Base-by-base conservation (phyloP, 1,139 yeast species). In the Yamadazyma atmosphaerica region DNA sequence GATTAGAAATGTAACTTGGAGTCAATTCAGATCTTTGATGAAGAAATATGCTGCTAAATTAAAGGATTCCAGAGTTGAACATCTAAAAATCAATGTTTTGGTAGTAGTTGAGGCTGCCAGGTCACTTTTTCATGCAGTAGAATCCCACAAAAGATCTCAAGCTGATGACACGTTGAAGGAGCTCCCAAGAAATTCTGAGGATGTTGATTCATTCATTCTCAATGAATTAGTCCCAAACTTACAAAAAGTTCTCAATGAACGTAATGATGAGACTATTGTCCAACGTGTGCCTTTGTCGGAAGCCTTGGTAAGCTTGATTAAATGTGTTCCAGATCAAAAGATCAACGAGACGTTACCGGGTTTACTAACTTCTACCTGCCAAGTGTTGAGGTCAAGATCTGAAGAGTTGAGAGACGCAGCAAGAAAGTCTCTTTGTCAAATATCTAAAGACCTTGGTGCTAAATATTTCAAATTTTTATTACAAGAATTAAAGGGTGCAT, bases 391-490 rank as follows among this genome's bases (percentile, higher is more conserved):
- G 49, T 82, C 95, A 21, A 79, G 89, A 55, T 80, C 92, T 2
- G 96, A 88, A 59, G 96, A 86, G 43, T 69, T 90, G 38, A 81
- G 99, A 65, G 97, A 92, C 55, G 81, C 88, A 9, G 82, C 88
- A 9, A 78, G 99, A 55, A 83, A 81, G 45, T 81, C 86, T 16
- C 67, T 92, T 38, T 81, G 89, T 19, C 77, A 76, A 49, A 80
- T 89, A 41, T 70, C 86, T 1, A 51, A 61, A 1, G 68, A 77
- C 21, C 68, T 92, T 31, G 98, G 98, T 1, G 73, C 96, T 0
- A 63, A 65, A 30, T 90, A 89, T 57, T 68, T 92, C 42, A 73
- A 75, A 41, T 88, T 88, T 54, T 77, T 92, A 41, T 63, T 92
- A 24, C 77, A 77, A 44, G 98, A 92, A 56, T 72, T 94, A 54